These are phyloP conservation scores for Chimonanthus praecox DNA, from an alignment of 164 flowering plant species.

Conservation along the genomic window DNA sequence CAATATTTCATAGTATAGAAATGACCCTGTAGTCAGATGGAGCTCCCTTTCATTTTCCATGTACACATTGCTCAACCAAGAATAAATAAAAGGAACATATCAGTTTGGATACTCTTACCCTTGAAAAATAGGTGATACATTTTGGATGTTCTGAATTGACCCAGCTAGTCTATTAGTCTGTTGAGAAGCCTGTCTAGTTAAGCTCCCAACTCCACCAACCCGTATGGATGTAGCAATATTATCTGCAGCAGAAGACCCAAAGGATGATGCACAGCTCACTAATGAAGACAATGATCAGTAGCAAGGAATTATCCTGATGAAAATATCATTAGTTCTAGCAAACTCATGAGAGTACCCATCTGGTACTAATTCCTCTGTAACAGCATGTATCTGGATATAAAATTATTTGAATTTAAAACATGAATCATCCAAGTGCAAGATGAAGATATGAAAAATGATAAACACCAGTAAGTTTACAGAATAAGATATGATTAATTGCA, in stretches of 20 bases:
- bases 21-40: too few species aligned
- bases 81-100: background rate
- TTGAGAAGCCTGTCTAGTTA: conserved; percentile 31
- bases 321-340: conserved; percentile 45
- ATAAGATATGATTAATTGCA: too few species aligned
- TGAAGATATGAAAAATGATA: too few species aligned
- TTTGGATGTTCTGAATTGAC: conserved; percentile 27
- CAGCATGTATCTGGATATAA: background rate
- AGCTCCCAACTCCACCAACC: conserved; percentile 24
- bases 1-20: too few species aligned
- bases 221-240: conserved; percentile 22
- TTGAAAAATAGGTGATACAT: conserved; percentile 63
- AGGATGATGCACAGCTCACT: conserved; percentile 20
- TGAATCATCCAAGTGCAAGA: too few species aligned
- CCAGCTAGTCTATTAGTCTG: conserved; percentile 23
- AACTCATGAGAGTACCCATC: conserved; percentile 22
- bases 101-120: conserved; percentile 39
- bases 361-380: conserved; percentile 35
- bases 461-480: too few species aligned
- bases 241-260: conserved; percentile 25
- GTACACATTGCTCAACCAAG: background rate
- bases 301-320: conserved; percentile 28
- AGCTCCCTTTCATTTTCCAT: too few species aligned
- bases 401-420: background rate
- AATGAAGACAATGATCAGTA: conserved; percentile 25